phyloP scores from a whole-genome alignment of 805 yeast species.

The Yamadazyma ubonensis region DNA sequence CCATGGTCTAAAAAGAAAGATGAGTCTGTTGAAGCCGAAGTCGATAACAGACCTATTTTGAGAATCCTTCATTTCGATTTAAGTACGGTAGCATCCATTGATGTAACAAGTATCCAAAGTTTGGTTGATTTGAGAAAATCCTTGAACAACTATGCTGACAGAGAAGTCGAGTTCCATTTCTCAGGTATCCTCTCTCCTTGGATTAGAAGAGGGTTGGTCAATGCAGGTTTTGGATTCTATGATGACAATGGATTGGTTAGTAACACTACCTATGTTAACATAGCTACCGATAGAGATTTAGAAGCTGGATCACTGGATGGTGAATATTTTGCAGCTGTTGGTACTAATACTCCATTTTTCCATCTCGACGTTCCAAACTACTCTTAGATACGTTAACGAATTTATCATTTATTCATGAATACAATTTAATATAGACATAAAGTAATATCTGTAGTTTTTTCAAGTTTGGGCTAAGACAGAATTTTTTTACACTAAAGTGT shows the following conservation, averaged over 20 bases:
- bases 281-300: slow-evolving; percentile 36
- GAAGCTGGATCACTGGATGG: slow-evolving; percentile 17
- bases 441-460: too few species aligned
- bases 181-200: slow-evolving; percentile 83
- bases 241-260: slow-evolving; percentile 41
- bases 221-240: slow-evolving; percentile 73
- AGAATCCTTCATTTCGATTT: slow-evolving; percentile 79
- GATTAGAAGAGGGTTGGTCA: slow-evolving; percentile 74
- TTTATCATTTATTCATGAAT: background rate
- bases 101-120: slow-evolving; percentile 76
- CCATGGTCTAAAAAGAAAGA: slow-evolving; percentile 24
- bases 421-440: background rate
- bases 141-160: slow-evolving; percentile 69
- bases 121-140: slow-evolving; percentile 75
- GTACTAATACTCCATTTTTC: slow-evolving; percentile 72
- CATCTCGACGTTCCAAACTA: slow-evolving; percentile 74
- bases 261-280: slow-evolving; percentile 40
- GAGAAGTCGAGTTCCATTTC: slow-evolving; percentile 87
- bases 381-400: slow-evolving; percentile 4
- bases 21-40: slow-evolving; percentile 15
- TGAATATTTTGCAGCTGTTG: slow-evolving; percentile 52
- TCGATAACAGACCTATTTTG: slow-evolving; percentile 61
- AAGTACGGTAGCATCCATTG: slow-evolving; percentile 70
- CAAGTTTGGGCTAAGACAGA: too few species aligned
- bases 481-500: too few species aligned